Conservation (phyloP, 805 yeast genomes). For the Jamesozyma spencerorum region DNA sequence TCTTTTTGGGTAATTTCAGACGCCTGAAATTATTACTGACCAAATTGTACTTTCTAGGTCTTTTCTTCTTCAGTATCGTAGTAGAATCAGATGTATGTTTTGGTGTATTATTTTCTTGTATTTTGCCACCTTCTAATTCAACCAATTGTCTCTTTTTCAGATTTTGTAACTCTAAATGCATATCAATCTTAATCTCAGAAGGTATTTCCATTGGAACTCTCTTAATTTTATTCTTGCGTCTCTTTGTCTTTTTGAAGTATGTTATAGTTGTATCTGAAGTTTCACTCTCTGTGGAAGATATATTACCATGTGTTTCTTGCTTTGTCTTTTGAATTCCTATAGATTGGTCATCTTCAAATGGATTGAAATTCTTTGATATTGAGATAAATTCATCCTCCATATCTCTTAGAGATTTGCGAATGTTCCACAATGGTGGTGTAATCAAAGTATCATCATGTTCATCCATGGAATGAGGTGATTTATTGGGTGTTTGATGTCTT, state of each 20-base stretch:
- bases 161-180: constrained; percentile 19
- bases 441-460: constrained; percentile 14
- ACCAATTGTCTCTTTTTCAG: constrained; percentile 18
- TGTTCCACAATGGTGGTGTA: constrained; percentile 26
- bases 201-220: constrained; percentile 4
- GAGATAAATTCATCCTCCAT: constrained; percentile 27
- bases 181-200: constrained; percentile 7
- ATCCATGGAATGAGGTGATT: constrained; percentile 16
- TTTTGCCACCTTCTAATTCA: neutral
- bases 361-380: no score
- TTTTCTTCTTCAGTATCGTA: constrained; percentile 12
- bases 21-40: constrained; percentile 45
- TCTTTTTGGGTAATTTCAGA: constrained; percentile 42
- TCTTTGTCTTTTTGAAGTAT: constrained; percentile 7
- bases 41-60: constrained; percentile 22
- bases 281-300: neutral
- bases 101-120: constrained; percentile 1
- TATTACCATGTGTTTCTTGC: neutral
- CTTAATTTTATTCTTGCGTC: constrained; percentile 8
- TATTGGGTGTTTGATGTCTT: constrained; percentile 9
- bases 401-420: constrained; percentile 19
- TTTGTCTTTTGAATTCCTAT: neutral
- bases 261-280: neutral
- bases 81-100: constrained; percentile 10
- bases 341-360: no score